Base-by-base conservation (phyloP, 257 asterid species). In the Thymus quinquecostatus region DNA sequence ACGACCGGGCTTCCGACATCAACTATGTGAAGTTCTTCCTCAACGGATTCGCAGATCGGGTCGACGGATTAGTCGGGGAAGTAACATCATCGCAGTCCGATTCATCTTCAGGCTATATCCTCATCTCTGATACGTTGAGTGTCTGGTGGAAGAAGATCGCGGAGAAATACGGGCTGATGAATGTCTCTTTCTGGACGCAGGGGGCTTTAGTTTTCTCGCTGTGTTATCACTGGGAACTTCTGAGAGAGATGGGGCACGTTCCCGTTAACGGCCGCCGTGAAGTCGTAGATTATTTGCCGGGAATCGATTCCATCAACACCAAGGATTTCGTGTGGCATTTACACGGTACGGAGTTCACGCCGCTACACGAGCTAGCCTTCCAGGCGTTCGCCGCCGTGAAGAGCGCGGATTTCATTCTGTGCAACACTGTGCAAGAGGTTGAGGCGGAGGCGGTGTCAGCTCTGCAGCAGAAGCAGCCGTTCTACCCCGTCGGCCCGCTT, bases 141-240 rank as follows among this genome's bases (percentile, higher is more conserved):
- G 85, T 83, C 0, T 89, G 92, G 94, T 78, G 84, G 13, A 79
- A 87, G n/a, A 75, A 79, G 61, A 79, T 89, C 57, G 92, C 92
- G 33, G 64, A 60, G 68, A 89, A 85, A 75, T 72, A 84, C 60
- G 74, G 79, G 66, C 72, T 89, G 64, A 90, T 87, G 1, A 63
- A 75, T 57, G 90, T 84, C 6, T 89, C 94, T 4, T 85, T 89
- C 57, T 89, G 94, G 96, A 87, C 96, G 47, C 89, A 89, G 34
- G 90, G 92, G 21, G 96, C 92, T 50, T 55, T 87, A 65, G 89
- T 83, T 30, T 75, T 89, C 66, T 82, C 85, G 3, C 34, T 89
- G 51, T 87, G 87, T 70, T 89, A 89, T 66, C 96, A 89, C 70
- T 66, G 87, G 53, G 90, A 87, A 70, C 85, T 89, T 81, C 86